Evolutionary conservation across 805 yeast species (phyloP), one percentile per base, ranked within the genome.

Genomic region (Candida orba): DNA sequence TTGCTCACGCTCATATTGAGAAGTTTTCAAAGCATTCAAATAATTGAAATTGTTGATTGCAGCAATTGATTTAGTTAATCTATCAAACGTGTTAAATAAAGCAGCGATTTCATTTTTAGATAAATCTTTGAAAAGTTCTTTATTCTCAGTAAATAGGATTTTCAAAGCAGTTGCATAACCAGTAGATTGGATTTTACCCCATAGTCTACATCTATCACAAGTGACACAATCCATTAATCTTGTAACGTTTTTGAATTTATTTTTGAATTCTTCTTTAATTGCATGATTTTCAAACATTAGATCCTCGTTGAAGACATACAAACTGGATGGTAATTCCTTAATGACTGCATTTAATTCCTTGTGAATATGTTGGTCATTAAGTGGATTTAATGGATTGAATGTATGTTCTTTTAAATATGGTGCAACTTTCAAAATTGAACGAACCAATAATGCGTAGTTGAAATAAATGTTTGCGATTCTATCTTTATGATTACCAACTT

Each of bases 221-320:
- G 96, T 97, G 34, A 93, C 98, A 68, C 99, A 93, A 63, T 91
- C 96, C 97, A 93, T 93, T 36, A 93, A 79, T 40, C 86, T 82
- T 18, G 95, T 81, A 22, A 93, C 95, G 60, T 93, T 93, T 58
- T 79, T 81, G 63, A 93, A 95, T 41, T 95, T 81, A 33, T 75
- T 65, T 48, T 91, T 76, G 67, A 93, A 90, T 55, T 93, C 98
- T 50, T 82, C 81, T 56, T 93, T 93, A 45, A 91, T 72, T n/a
- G 60, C 54, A 32, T 73, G 71, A 35, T 72, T 75, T 46, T 72
- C 57, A 62, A 79, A 69, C 50, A 75, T 57, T 48, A 72, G 46
- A 45, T 72, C 65, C 56, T 79, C 84, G 49, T 76, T 69, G 56
- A 79, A 75, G 7, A 75, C 63, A 25, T 60, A 53, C 6, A 54